These are phyloP conservation scores for Scenedesmus sp. DNA, from an alignment of 163 green algal species.

Conservation along the genomic window DNA sequence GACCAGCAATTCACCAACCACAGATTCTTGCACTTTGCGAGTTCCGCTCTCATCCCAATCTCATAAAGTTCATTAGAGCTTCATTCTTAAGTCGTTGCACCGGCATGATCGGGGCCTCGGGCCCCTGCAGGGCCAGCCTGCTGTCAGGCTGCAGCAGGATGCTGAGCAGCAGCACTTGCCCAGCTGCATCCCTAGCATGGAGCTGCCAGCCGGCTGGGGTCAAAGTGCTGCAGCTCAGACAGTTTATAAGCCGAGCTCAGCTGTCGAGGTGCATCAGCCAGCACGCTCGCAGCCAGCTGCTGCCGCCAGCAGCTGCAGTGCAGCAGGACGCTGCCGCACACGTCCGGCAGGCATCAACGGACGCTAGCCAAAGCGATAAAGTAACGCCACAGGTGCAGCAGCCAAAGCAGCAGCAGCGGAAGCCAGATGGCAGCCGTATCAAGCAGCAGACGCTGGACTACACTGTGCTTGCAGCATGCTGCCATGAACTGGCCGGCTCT, in stretches of 20 bases:
- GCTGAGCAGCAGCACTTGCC: neutral
- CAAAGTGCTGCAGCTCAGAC: neutral
- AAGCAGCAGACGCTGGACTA: slow-evolving; percentile 65
- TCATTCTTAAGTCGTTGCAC: neutral
- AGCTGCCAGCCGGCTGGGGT: neutral
- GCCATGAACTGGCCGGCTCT: slow-evolving; percentile 55
- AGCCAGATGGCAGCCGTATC: neutral
- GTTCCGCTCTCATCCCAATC: neutral
- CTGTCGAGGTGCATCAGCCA: neutral
- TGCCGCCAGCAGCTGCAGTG: neutral
- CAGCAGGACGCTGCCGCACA: neutral
- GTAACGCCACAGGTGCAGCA: neutral
- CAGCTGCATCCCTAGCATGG: neutral
- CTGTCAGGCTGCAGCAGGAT: slow-evolving; percentile 9
- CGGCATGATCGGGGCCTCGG: neutral
- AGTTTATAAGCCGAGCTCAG: neutral
- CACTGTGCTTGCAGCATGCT: slow-evolving; percentile 64
- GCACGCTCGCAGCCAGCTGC: neutral
- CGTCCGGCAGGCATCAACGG: slow-evolving; percentile 11
- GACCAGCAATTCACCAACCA: neutral
- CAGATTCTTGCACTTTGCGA: neutral
- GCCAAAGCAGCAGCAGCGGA: neutral
- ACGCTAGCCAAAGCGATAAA: neutral
- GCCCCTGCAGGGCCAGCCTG: neutral
- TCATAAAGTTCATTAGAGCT: neutral